A percentile compares a stretch with the other conserved stretches of the same genome.
Conservation (phyloP, 176 grass and related monocot species). For the Phyllostachys edulis region DNA sequence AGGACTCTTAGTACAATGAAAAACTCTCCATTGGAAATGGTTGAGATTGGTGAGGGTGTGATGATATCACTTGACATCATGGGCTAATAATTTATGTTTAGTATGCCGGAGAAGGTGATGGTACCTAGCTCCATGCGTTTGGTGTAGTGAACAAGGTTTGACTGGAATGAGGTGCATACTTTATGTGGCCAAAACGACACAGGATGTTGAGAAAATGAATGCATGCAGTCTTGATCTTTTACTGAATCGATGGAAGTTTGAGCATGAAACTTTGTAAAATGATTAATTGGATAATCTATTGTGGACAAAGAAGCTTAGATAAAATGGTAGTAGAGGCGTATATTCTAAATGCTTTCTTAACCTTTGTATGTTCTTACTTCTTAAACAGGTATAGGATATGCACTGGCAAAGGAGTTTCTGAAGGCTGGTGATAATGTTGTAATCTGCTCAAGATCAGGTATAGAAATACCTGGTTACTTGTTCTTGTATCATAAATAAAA, state of each 20-base stretch:
- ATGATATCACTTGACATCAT: background rate
- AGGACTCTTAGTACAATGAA: too few relatives aligned
- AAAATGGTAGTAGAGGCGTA: background rate
- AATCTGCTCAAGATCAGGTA: constrained; percentile 48
- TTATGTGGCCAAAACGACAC: background rate
- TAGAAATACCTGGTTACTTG: background rate
- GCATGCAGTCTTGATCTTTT: background rate
- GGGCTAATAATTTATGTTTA: background rate
- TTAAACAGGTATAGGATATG: constrained; percentile 75
- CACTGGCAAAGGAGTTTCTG: constrained; percentile 76
- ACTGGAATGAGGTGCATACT: background rate
- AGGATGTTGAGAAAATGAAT: background rate
- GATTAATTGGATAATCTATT: background rate
- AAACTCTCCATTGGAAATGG: background rate
- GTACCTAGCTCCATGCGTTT: background rate
- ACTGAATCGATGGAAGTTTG: background rate
- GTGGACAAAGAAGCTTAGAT: background rate
- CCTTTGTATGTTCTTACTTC: background rate
- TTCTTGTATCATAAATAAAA: background rate
- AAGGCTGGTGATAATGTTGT: constrained; percentile 72
- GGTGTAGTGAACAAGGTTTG: background rate
- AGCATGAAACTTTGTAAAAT: background rate
- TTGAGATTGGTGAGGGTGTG: background rate
- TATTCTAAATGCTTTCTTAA: background rate
- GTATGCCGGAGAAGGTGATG: background rate